phyloP scores from a whole-genome alignment of 1,139 yeast species.

The Candida sp. region DNA sequence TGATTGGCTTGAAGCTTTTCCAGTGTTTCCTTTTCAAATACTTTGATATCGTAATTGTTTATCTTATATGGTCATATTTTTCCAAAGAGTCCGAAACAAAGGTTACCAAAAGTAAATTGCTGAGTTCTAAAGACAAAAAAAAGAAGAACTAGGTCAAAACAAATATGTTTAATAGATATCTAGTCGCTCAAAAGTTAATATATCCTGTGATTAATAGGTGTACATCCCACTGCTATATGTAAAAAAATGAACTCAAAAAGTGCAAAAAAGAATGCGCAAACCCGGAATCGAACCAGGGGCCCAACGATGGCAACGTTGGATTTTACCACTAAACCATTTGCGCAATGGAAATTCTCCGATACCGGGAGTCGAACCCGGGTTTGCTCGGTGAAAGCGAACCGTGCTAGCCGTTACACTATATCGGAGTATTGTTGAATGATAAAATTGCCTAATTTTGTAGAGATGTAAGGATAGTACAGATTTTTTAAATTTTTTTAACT shows the following conservation, averaged over 20 bases:
- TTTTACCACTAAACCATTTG: slow-evolving; percentile 4
- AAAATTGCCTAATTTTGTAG: too few relatives aligned
- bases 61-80: slow-evolving; percentile 9
- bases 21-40: slow-evolving; percentile 5
- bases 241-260: too few relatives aligned
- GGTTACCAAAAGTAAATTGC: slow-evolving; percentile 1
- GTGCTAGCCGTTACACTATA: slow-evolving; percentile 82
- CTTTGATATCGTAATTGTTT: slow-evolving; percentile 9
- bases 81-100: not conserved
- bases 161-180: too few relatives aligned
- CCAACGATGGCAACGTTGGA: slow-evolving; percentile 4
- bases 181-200: too few relatives aligned
- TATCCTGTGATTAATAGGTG: too few relatives aligned
- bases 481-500: too few relatives aligned
- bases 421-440: slow-evolving; percentile 39
- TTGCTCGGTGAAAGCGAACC: slow-evolving; percentile 82
- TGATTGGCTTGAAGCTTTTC: slow-evolving; percentile 7
- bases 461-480: too few relatives aligned
- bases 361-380: slow-evolving; percentile 85
- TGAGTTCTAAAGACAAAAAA: not conserved
- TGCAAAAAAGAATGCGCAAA: slow-evolving; percentile 2
- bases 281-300: slow-evolving; percentile 4
- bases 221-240: too few relatives aligned
- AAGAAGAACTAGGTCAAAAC: not conserved
- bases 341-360: slow-evolving; percentile 43